phyloP scores from a whole-genome alignment of 768 basidiomycete genomes.

The Neoboletus brunneissimus region DNA sequence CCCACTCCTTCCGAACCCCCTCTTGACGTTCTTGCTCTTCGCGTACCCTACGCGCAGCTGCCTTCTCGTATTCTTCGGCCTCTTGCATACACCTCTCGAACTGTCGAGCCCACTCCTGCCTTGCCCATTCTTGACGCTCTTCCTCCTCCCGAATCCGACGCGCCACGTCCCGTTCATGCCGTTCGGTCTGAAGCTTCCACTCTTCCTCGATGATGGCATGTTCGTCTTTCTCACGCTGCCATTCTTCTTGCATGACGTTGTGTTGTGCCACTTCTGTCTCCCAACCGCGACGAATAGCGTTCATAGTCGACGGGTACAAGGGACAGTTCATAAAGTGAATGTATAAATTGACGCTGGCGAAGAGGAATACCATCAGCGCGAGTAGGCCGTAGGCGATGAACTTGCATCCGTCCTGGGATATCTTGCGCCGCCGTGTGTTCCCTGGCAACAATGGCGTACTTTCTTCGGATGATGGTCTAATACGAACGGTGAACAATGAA shows the following conservation, averaged over 20 bases:
- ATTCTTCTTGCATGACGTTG: not conserved
- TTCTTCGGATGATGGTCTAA: no score
- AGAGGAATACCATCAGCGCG: not conserved
- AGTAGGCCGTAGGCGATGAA: not conserved
- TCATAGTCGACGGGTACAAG: slow-evolving; percentile 10
- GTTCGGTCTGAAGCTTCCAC: not conserved
- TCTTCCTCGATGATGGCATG: no score
- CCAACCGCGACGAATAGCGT: slow-evolving; percentile 11
- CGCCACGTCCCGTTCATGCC: no score
- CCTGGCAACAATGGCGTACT: no score
- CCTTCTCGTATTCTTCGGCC: not conserved
- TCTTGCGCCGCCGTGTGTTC: no score
- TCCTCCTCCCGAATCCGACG: not conserved
- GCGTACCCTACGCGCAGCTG: not conserved
- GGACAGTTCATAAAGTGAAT: slow-evolving; percentile 11
- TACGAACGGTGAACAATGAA: no score
- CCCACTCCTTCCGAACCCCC: no score
- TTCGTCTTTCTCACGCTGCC: not conserved
- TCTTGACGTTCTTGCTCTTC: no score
- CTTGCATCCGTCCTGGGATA: no score
- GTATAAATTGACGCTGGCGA: not conserved
- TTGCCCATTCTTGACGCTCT: slow-evolving; percentile 6
- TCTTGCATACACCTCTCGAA: not conserved
- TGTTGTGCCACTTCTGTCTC: not conserved
- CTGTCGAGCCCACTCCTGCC: slow-evolving; percentile 8